Evolutionary conservation across 2,329 filamentous ascomycete genomes (phyloP), one percentile per base, ranked within the genome.

Genomic region (Apiospora arundinis): DNA sequence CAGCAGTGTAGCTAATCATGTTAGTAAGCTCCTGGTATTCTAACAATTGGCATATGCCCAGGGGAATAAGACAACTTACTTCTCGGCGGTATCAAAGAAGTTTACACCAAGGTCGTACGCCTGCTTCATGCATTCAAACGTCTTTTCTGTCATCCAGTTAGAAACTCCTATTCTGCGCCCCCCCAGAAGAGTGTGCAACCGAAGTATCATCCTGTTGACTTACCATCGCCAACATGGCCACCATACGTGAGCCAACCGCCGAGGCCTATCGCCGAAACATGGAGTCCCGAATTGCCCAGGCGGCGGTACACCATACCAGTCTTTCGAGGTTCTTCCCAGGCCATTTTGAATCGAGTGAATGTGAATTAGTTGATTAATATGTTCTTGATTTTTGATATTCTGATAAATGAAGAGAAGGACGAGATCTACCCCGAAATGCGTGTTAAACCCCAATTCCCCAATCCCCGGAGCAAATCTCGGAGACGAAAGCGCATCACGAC

Each of bases 181-280:
- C 56, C 9, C 18, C n/a, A 21, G 32, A 6, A n/a, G 28, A 8
- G 18, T 12, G n/a, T 18, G 14, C 28, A n/a, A 32, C 44, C 44
- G 12, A 28, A 28, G 5, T 4, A 7, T 1, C 21, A 12, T 42
- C 9, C 9, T 45, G 21, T 16, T 7, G 14, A 11, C 71, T 48
- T 71, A 90, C 90, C 89, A 78, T 90, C 88, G 70, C 91, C 90
- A 42, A 93, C 90, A 75, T 93, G 91, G 23, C 92, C 92, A 70
- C 92, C 92, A 75, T 93, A 94, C 0, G 92, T 94, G 69, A 95
- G 85, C 91, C 91, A 92, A 75, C 90, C 89, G 72, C 90, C 92
- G 2, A 95, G 85, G 1, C 91, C 91, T 73, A 95, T 92, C 65
- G 90, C 87, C 40, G 92, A 94, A 45, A 95, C 92, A 80, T 94